A percentile compares a stretch with the other conserved stretches of the same genome.
Conservation (phyloP, 805 yeast species). For the Starmerella vaccinii region DNA sequence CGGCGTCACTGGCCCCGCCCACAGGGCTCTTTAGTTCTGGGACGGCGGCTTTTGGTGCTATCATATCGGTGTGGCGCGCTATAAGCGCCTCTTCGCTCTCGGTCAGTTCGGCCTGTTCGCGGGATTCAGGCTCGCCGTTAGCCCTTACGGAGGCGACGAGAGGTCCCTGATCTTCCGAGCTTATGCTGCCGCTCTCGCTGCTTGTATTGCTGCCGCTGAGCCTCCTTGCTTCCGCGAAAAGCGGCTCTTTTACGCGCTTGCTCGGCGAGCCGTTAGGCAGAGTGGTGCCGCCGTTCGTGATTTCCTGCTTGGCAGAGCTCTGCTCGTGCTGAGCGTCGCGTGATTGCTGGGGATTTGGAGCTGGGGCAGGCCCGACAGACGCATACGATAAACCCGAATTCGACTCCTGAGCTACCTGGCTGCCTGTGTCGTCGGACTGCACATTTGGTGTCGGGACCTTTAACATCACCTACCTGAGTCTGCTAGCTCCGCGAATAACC, state of each 20-base stretch:
- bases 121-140: slow-evolving; percentile 10
- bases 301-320: too few species aligned
- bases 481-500: not conserved
- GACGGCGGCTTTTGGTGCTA: slow-evolving; percentile 7
- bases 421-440: not conserved
- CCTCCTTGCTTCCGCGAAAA: not conserved
- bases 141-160: slow-evolving; percentile 8
- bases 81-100: slow-evolving; percentile 15
- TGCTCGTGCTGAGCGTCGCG: too few species aligned
- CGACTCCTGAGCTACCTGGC: too few species aligned
- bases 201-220: not conserved
- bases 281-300: too few species aligned
- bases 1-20: not conserved
- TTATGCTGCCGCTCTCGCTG: not conserved
- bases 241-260: too few species aligned
- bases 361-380: too few species aligned
- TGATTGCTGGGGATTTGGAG: too few species aligned
- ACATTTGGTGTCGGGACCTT: slow-evolving; percentile 1
- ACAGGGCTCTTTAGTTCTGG: not conserved
- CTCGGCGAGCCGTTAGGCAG: too few species aligned
- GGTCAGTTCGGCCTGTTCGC: not conserved
- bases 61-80: slow-evolving; percentile 1
- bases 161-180: slow-evolving; percentile 1
- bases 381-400: too few species aligned
- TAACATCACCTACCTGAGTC: not conserved